Evolutionary conservation across 73 alveolate species (phyloP).

Genomic region (Urostyla sp.): DNA sequence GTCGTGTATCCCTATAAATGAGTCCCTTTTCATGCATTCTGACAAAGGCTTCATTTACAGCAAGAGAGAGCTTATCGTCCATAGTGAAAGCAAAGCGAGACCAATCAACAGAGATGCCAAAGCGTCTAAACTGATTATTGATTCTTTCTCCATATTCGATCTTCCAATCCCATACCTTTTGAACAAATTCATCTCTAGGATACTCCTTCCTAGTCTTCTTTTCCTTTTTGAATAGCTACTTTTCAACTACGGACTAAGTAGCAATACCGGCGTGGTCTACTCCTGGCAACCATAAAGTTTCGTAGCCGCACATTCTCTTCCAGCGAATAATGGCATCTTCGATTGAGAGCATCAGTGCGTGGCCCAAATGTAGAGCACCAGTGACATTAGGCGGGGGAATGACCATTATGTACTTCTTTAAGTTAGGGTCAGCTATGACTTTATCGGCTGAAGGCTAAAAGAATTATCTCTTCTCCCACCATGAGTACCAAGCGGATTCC

Average conservation of each 20-base stretch:
- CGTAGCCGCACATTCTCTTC: constrained; percentile 93
- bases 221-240: constrained; percentile 87
- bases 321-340: constrained; percentile 94
- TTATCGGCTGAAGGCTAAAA: constrained; percentile 89
- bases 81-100: constrained; percentile 93
- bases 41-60: constrained; percentile 96
- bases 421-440: constrained; percentile 78
- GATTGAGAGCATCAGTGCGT: constrained; percentile 87
- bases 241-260: constrained; percentile 95
- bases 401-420: constrained; percentile 93
- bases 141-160: constrained; percentile 94
- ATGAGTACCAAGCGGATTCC: constrained; percentile 95
- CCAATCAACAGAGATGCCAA: constrained; percentile 96
- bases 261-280: constrained; percentile 99
- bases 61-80: constrained; percentile 82
- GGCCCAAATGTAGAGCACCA: constrained; percentile 97
- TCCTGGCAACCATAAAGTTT: constrained; percentile 96
- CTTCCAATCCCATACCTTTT: constrained; percentile 97
- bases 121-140: constrained; percentile 86
- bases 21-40: constrained; percentile 94
- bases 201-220: constrained; percentile 88
- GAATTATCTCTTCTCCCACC: constrained; percentile 94
- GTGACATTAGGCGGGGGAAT: constrained; percentile 99
- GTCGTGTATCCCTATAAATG: constrained; percentile 96
- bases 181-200: constrained; percentile 93